These are phyloP conservation scores for Nadsonia commutata DNA, from an alignment of 1,139 yeast genomes.

Conservation along the genomic window DNA sequence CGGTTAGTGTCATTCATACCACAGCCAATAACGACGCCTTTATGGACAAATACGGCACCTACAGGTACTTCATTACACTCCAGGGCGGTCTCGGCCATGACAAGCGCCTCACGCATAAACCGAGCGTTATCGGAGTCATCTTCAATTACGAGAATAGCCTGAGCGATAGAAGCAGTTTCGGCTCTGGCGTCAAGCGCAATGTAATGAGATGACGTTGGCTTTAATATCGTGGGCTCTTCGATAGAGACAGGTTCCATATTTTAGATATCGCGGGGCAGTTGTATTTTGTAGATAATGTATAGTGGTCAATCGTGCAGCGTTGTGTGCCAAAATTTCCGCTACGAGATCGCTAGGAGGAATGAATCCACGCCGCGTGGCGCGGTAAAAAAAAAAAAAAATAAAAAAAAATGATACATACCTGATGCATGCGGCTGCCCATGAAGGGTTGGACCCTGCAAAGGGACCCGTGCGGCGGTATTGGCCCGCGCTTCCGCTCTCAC, in stretches of 20 bases:
- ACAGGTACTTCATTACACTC: conserved; percentile 56
- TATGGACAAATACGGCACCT: conserved; percentile 47
- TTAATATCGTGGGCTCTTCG: too few relatives aligned
- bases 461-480: conserved; percentile 1
- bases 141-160: not conserved
- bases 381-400: not conserved
- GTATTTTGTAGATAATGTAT: too few relatives aligned
- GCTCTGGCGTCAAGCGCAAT: too few relatives aligned
- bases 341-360: too few relatives aligned
- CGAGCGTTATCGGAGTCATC: conserved; percentile 13
- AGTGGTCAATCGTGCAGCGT: too few relatives aligned
- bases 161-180: too few relatives aligned
- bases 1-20: conserved; percentile 88
- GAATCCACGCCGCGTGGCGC: too few relatives aligned
- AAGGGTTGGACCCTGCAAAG: too few relatives aligned
- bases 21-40: conserved; percentile 44
- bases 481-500: conserved; percentile 5
- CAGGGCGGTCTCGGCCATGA: conserved; percentile 40
- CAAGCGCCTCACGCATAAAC: conserved; percentile 37
- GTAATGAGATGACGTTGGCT: too few relatives aligned
- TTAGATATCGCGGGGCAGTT: not conserved
- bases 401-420: not conserved
- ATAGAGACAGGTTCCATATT: conserved; percentile 1
- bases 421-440: too few relatives aligned
- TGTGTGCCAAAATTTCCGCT: too few relatives aligned